These are phyloP conservation scores for Nyssa sinensis DNA, from an alignment of 148 eudicot species.

Conservation along the genomic window DNA sequence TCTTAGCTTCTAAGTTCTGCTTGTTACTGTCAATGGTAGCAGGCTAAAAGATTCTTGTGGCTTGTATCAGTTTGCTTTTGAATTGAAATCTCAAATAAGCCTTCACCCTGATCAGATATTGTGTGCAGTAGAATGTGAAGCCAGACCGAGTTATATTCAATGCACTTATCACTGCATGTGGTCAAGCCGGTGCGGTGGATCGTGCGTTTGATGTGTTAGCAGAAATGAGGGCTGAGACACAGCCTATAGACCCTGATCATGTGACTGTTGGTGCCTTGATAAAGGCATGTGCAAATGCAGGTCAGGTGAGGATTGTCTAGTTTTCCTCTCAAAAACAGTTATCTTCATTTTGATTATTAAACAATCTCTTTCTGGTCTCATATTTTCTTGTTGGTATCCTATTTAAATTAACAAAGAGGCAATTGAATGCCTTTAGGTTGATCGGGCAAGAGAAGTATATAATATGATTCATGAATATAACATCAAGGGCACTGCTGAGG, in stretches of 20 bases:
- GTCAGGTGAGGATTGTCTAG: slow-evolving; percentile 59
- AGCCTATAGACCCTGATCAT: slow-evolving; percentile 91
- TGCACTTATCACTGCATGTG: slow-evolving; percentile 97
- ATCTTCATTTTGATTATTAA: slow-evolving; percentile 3
- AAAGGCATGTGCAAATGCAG: slow-evolving; percentile 83
- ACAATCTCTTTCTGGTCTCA: neutral
- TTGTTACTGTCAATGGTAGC: slow-evolving; percentile 5
- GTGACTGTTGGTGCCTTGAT: slow-evolving; percentile 92
- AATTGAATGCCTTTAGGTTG: slow-evolving; percentile 48
- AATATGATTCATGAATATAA: slow-evolving; percentile 65
- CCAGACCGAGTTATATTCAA: slow-evolving; percentile 98
- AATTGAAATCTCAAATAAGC: slow-evolving; percentile 19
- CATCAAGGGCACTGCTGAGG: slow-evolving; percentile 89
- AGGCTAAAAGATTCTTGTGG: neutral
- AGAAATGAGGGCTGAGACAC: slow-evolving; percentile 79
- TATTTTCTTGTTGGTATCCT: neutral
- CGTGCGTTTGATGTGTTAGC: slow-evolving; percentile 96
- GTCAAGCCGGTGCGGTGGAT: slow-evolving; percentile 93
- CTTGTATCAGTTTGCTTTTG: slow-evolving; percentile 12
- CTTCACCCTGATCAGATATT: slow-evolving; percentile 37
- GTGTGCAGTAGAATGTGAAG: slow-evolving; percentile 92
- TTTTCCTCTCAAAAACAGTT: slow-evolving; percentile 3
- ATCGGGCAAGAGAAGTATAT: slow-evolving; percentile 74
- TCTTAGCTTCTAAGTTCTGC: neutral
- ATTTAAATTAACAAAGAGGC: neutral